These are phyloP conservation scores for Xerocomus brunneocitrinus DNA, from an alignment of 768 basidiomycete genomes.

Conservation along the genomic window DNA sequence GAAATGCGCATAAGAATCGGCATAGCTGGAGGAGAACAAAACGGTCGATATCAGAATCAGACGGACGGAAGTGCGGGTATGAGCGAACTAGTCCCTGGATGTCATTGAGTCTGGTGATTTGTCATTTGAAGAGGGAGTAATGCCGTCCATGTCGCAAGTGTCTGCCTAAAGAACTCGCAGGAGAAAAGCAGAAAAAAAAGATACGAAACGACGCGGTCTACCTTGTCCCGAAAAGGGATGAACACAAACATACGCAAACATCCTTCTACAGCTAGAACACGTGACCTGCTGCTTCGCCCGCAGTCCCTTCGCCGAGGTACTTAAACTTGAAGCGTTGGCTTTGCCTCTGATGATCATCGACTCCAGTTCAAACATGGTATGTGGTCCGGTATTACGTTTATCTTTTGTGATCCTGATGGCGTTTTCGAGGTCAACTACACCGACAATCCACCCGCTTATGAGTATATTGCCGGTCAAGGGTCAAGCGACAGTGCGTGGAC, in stretches of 20 bases:
- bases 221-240: slow-evolving; percentile 7
- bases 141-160: slow-evolving; percentile 25
- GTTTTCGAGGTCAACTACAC: slow-evolving; percentile 13
- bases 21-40: slow-evolving; percentile 62
- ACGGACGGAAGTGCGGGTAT: slow-evolving; percentile 22
- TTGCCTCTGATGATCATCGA: slow-evolving; percentile 24
- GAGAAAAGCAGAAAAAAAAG: slow-evolving; percentile 1
- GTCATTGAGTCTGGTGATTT: slow-evolving; percentile 55
- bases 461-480: slow-evolving; percentile 31
- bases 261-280: slow-evolving; percentile 6
- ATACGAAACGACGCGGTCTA: background rate
- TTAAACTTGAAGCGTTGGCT: background rate
- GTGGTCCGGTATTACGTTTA: background rate
- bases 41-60: slow-evolving; percentile 36
- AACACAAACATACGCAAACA: slow-evolving; percentile 15
- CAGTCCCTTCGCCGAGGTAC: background rate
- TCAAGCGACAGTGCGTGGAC: slow-evolving; percentile 25
- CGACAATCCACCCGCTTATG: slow-evolving; percentile 50
- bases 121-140: slow-evolving; percentile 27
- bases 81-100: slow-evolving; percentile 82
- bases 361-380: slow-evolving; percentile 25
- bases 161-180: slow-evolving; percentile 3
- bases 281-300: slow-evolving; percentile 10
- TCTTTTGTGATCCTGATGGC: background rate
- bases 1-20: slow-evolving; percentile 94